Evolutionary conservation across 345 rosid genomes (phyloP).

Genomic region (Murraya koenigii): DNA sequence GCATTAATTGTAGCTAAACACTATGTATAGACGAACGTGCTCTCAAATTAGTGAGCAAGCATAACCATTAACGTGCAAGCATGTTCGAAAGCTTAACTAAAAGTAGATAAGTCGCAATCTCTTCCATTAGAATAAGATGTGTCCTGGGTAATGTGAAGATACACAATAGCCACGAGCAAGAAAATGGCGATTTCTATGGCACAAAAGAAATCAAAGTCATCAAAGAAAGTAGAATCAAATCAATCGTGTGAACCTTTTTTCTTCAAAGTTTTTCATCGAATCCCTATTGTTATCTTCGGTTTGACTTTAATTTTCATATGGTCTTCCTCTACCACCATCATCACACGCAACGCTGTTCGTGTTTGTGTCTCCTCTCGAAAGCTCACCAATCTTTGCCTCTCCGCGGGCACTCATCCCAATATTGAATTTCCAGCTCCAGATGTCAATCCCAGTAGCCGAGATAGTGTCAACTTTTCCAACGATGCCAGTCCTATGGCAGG

Average conservation of each 20-base stretch:
- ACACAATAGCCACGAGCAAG: neutral
- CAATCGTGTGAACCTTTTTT: conserved; percentile 24
- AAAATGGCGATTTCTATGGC: conserved; percentile 57
- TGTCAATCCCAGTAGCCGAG: no score
- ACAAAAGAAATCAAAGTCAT: conserved; percentile 42
- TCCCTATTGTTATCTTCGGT: conserved; percentile 46
- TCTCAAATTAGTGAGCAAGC: conserved; percentile 16
- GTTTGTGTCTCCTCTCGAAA: conserved; percentile 75
- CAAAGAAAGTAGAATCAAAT: conserved; percentile 31
- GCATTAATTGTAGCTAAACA: neutral
- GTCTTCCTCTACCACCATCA: conserved; percentile 72
- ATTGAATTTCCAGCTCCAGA: conserved; percentile 38
- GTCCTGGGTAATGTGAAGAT: neutral
- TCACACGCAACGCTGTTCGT: conserved; percentile 63
- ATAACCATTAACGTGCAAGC: conserved; percentile 46
- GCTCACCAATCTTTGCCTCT: conserved; percentile 75
- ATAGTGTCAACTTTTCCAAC: no score
- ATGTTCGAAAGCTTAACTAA: conserved; percentile 10
- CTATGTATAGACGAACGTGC: conserved; percentile 38
- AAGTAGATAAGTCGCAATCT: neutral
- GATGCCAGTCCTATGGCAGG: no score
- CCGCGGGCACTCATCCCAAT: conserved; percentile 69
- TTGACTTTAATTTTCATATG: conserved; percentile 53
- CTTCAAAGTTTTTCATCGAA: conserved; percentile 37
- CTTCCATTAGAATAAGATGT: conserved; percentile 30